These are phyloP conservation scores for Entoloma clypeatum DNA, from an alignment of 1,284 basidiomycete genomes.

Conservation along the genomic window DNA sequence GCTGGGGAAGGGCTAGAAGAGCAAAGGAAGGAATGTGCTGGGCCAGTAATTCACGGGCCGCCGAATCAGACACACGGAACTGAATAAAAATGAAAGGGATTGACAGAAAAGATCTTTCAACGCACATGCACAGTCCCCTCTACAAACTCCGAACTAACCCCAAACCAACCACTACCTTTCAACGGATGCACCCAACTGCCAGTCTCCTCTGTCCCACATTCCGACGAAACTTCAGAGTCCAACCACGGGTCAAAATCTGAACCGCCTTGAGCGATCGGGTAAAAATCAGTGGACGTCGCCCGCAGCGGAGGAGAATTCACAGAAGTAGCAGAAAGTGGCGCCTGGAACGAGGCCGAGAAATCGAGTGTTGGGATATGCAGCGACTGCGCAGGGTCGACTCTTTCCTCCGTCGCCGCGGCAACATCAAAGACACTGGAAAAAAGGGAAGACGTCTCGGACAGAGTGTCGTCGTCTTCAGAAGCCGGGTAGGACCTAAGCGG, in stretches of 20 bases:
- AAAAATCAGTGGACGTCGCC: slow-evolving; percentile 13
- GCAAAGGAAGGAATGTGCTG: no score
- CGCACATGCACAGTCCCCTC: no score
- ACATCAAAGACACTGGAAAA: slow-evolving; percentile 15
- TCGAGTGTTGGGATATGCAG: slow-evolving; percentile 69
- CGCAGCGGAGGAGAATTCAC: slow-evolving; percentile 14
- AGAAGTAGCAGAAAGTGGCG: slow-evolving; percentile 16
- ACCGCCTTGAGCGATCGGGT: slow-evolving; percentile 18
- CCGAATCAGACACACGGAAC: no score
- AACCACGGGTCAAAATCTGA: slow-evolving; percentile 28
- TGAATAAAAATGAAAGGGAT: no score
- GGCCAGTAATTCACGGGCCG: no score
- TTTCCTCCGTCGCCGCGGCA: slow-evolving; percentile 4
- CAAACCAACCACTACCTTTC: slow-evolving; percentile 22
- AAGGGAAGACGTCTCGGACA: slow-evolving; percentile 18
- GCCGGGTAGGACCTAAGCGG: slow-evolving; percentile 18
- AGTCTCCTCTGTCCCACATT: slow-evolving; percentile 13
- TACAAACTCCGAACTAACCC: slow-evolving; percentile 23
- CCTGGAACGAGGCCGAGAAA: slow-evolving; percentile 43
- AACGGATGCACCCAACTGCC: slow-evolving; percentile 20
- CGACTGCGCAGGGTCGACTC: slow-evolving; percentile 48
- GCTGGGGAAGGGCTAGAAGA: no score
- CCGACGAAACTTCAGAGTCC: slow-evolving; percentile 19
- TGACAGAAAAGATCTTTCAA: no score
- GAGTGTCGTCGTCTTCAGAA: slow-evolving; percentile 23